phyloP scores from a whole-genome alignment of 2,329 filamentous ascomycete genomes.

The Aspergillus pseudoviridinutans region DNA sequence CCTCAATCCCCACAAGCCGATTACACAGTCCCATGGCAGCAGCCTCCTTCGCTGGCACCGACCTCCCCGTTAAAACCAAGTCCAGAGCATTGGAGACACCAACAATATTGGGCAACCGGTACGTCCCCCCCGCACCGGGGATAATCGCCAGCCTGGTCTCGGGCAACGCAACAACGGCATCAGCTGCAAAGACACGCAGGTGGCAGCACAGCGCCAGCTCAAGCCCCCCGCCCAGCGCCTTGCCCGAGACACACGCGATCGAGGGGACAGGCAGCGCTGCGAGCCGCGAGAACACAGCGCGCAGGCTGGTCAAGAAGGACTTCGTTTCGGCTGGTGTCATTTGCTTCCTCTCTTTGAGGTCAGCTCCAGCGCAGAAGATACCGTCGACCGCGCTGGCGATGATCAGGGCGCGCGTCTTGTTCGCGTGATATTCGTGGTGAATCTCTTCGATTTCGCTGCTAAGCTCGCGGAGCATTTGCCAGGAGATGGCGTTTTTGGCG shows the following conservation, averaged over 20 bases:
- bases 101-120: conserved; percentile 77
- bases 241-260: conserved; percentile 7
- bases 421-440: background rate
- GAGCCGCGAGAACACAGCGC: conserved; percentile 1
- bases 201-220: conserved; percentile 12
- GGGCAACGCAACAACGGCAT: conserved; percentile 74
- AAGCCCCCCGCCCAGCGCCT: conserved; percentile 21
- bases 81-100: conserved; percentile 78
- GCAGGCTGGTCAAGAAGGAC: background rate
- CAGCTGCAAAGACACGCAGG: conserved; percentile 65
- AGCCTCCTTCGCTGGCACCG: conserved; percentile 76
- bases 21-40: conserved; percentile 90
- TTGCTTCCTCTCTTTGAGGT: conserved; percentile 5
- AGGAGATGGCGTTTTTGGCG: background rate
- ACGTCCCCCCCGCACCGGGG: conserved; percentile 89
- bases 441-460: background rate
- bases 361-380: conserved; percentile 5
- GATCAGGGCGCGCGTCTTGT: background rate
- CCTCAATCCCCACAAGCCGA: conserved; percentile 72
- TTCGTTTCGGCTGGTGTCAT: conserved; percentile 1
- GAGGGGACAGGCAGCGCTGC: conserved; percentile 3
- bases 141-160: conserved; percentile 93
- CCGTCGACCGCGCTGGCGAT: conserved; percentile 4
- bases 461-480: background rate
- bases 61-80: conserved; percentile 80